Base-by-base conservation (phyloP, 164 flowering plant genomes). In the Brasenia schreberi region DNA sequence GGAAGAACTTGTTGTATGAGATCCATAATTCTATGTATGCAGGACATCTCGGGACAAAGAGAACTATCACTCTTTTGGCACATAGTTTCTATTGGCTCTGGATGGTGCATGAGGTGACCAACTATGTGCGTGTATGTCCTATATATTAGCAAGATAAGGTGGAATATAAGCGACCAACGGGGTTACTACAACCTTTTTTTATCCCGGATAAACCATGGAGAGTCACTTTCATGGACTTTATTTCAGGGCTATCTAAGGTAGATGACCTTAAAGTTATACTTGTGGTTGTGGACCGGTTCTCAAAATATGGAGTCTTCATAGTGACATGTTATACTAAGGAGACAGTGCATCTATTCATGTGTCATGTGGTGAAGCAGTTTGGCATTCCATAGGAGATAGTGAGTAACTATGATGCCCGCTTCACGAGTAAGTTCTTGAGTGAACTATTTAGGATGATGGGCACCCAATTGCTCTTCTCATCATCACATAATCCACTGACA, bases 211-310 rank as follows among this genome's bases (percentile, higher is more conserved):
- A 42, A 12, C 61, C 61, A 1, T 66, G 68, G 61, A 61, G 7
- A 27, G 45, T 23, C 43, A 33, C 49, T 7, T 27, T 61, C 17
- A 56, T 52, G 68, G 68, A 66, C 61, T 66, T 66, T 61, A 66
- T 52, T 23, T 2, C 43, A 5, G 19, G 56, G 3, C 18, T 52
- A 33, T 39, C 61, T 11, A 66, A 7, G 42, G 19, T 17, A 0
- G 42, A 56, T 5, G 61, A 61, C 9, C 27, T 18, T 19, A 0
- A 19, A 16, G 9, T 17, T 3, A 66, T 66, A 4, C 19, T 66
- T 42, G 61, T 66, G n/a, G 18, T 66, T 12, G 68, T 56, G 6
- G 60, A 66, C 17, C 42, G 61, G 18, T 19, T 66, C 43, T 23
- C 27, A 23, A 23, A 23, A 23, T 23, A 23, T 2, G 27, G 2